A percentile compares a stretch with the other conserved stretches of the same genome.
Conservation (phyloP, 2,329 filamentous ascomycete species). For the Lasiodiplodia sp. region DNA sequence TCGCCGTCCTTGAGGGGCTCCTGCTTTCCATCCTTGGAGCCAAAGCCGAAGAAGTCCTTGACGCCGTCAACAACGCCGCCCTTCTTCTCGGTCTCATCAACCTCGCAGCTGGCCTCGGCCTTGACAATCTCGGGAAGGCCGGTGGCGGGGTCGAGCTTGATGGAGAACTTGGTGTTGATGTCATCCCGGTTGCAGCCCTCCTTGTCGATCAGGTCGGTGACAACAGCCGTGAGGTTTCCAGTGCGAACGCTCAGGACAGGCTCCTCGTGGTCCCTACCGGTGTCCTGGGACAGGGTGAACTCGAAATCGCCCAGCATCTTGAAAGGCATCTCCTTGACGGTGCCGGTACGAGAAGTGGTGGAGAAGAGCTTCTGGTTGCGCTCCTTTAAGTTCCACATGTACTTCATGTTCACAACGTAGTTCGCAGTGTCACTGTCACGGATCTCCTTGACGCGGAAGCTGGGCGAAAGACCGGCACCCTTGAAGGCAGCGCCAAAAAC, state of each 20-base stretch:
- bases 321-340: constrained; percentile 84
- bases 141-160: constrained; percentile 74
- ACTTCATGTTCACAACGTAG: constrained; percentile 79
- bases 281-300: constrained; percentile 79
- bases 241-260: constrained; percentile 73
- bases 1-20: constrained; percentile 66
- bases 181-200: constrained; percentile 78
- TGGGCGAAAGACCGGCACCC: constrained; percentile 88
- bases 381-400: constrained; percentile 70
- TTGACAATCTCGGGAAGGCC: constrained; percentile 81
- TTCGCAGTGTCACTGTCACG: constrained; percentile 76
- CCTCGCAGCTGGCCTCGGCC: constrained; percentile 84
- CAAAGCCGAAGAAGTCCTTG: constrained; percentile 95
- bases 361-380: constrained; percentile 85
- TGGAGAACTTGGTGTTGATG: constrained; percentile 79
- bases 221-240: constrained; percentile 83
- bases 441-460: constrained; percentile 98
- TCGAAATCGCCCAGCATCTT: constrained; percentile 82
- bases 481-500: constrained; percentile 96
- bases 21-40: constrained; percentile 84
- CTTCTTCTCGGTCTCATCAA: constrained; percentile 68
- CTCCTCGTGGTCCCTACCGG: constrained; percentile 61
- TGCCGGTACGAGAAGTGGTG: constrained; percentile 75
- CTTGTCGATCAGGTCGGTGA: constrained; percentile 78
- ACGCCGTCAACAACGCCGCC: constrained; percentile 89